Evolutionary conservation across 768 basidiomycete species (phyloP).

Genomic region (Crepidotus variabilis): DNA sequence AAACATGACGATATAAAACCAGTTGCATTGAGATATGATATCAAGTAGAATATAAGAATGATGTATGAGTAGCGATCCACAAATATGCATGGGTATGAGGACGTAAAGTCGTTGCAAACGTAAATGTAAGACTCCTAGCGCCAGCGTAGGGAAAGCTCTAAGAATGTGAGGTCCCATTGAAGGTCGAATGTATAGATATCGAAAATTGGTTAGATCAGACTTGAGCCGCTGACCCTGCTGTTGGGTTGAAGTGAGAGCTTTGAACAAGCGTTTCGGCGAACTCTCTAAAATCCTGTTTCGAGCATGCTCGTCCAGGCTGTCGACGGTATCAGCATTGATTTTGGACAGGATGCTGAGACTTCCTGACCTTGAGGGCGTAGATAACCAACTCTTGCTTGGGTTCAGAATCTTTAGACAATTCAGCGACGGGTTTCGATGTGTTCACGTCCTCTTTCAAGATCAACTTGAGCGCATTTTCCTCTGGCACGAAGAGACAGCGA

Average conservation of each 20-base stretch:
- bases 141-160: not conserved
- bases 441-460: slow-evolving; percentile 45
- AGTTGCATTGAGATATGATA: not conserved
- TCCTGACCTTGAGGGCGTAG: slow-evolving; percentile 60
- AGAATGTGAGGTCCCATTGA: not conserved
- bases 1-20: too few species aligned
- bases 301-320: slow-evolving; percentile 46
- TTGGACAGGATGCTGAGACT: not conserved
- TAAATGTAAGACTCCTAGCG: not conserved
- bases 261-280: slow-evolving; percentile 45
- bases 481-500: slow-evolving; percentile 53
- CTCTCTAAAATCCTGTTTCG: slow-evolving; percentile 50
- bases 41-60: not conserved
- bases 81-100: not conserved
- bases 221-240: not conserved
- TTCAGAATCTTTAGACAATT: slow-evolving; percentile 12
- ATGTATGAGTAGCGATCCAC: not conserved
- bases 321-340: not conserved
- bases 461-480: slow-evolving; percentile 53
- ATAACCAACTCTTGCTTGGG: slow-evolving; percentile 42
- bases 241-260: slow-evolving; percentile 30
- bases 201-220: not conserved
- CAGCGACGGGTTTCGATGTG: not conserved
- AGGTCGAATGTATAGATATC: not conserved
- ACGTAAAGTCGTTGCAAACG: not conserved